Evolutionary conservation across 257 asterid genomes (phyloP), one percentile per base, ranked within the genome.

Genomic region (Schizonepeta tenuifolia): DNA sequence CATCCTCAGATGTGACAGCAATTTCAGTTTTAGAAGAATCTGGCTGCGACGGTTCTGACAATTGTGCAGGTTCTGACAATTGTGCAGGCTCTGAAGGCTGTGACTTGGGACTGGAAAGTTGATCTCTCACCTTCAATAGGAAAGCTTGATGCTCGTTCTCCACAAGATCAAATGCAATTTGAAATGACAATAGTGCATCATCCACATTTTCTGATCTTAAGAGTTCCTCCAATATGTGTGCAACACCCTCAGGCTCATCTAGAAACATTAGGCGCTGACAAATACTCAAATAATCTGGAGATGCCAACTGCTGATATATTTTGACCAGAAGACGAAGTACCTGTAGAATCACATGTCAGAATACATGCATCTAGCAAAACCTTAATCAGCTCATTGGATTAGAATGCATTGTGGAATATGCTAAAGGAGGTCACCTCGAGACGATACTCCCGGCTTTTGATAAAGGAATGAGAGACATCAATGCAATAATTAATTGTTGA

Each of bases 231-330:
- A 95, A 85, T 79, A 95, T 83, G 78, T 73, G 81, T 21, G 95
- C 87, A 22, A 92, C 97, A 44, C 83, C 90, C 65, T 86, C 90
- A 5, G 97, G 90, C 65, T 90, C 96, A 73, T 95, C 98, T 71
- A 95, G 70, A 79, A 90, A 95, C 99, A 95, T 95, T 72, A 95
- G 91, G 44, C 96, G 89, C 85, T 92, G 99, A 54, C 99, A 95
- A 68, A 90, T 89, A 83, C 96, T 92, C 81, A 90, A 73, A 64
- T 87, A 95, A 84, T 92, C 96, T 9, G 99, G 99, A 79, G 96
- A 88, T 40, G 96, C 82, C 73, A 86, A 86, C 51, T 86, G 85
- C 84, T 88, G 93, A 68, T 92, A 86, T 26, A 92, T 89, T 70
- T 85, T 87, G 56, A 95, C 97, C 61, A 95, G 87, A 76, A 95